A percentile compares a stretch with the other conserved stretches of the same genome.
Evolutionary conservation across 176 grass and related monocot species (phyloP).

Genomic region (Elymus sibiricus): DNA sequence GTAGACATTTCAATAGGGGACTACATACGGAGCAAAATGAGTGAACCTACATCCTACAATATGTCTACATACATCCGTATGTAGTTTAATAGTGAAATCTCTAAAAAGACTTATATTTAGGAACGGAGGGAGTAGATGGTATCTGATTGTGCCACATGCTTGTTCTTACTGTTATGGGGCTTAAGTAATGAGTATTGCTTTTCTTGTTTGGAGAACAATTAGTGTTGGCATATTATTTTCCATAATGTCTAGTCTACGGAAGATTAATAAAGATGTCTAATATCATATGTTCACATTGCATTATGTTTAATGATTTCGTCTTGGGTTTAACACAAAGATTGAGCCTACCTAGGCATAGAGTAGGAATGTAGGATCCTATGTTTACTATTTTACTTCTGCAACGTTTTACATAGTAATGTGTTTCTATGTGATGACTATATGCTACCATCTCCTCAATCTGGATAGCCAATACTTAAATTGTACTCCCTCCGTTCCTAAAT

Average conservation of each 20-base stretch:
- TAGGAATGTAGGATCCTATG: neutral
- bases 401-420: neutral
- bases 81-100: too few species aligned
- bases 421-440: neutral
- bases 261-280: neutral
- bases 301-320: slow-evolving; percentile 16
- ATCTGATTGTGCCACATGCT: neutral
- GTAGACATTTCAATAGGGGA: too few species aligned
- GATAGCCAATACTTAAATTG: neutral
- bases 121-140: too few species aligned
- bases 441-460: neutral
- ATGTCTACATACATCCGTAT: too few species aligned
- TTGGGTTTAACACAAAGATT: slow-evolving; percentile 1
- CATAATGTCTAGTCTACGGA: neutral
- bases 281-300: neutral
- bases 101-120: too few species aligned
- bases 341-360: neutral
- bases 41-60: too few species aligned
- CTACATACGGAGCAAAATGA: too few species aligned
- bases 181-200: neutral
- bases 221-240: neutral
- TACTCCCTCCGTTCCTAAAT: too few species aligned
- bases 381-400: neutral
- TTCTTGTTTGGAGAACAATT: slow-evolving; percentile 3
- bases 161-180: slow-evolving; percentile 14